Base-by-base conservation (phyloP, 2,329 filamentous ascomycete species). In the Paraconiothyrium brasiliense region DNA sequence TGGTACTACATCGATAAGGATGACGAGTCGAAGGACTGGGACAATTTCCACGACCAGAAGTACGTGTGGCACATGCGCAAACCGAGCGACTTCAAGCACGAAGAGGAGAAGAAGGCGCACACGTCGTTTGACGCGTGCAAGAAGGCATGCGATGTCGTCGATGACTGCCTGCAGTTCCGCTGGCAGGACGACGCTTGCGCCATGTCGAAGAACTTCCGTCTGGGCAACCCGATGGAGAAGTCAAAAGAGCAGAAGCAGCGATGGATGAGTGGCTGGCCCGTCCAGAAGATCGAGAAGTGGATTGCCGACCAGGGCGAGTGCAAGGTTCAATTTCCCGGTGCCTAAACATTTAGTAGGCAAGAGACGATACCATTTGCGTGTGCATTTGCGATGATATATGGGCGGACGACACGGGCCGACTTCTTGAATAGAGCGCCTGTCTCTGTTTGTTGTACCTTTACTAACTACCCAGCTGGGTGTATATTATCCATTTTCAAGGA, bases 251-350 rank as follows among this genome's bases (percentile, higher is more conserved):
- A 49, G 22, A 50, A 57, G 55, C 32, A 57, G 55, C 32, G 55
- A 20, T 57, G 47, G 46, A 57, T 50, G 22, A 90, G 90, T 0
- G 83, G 86, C 27, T 90, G 87, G 81, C 88, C 89, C 0, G 90
- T 92, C 72, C 79, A 84, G 61, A 84, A 84, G 0, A 89, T 91
- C n/a, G 86, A 85, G 66, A 83, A 83, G 62, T 91, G 85, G 82
- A 90, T 89, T 50, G 44, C 34, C 13, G 47, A 57, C 16, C 55
- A 57, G 46, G 55, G 35, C 32, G 55, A 57, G 44, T 57, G 55
- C 46, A 27, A 57, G 32, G 54, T 57, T 5, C 27, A 57, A 32
- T 57, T 55, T 24, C 52, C 52, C 3, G 27, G 13, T 7, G 52
- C 52, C 14, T 44, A 54, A 35, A 30, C 11, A 22, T 41, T 16